phyloP scores from a whole-genome alignment of 495 filamentous ascomycete genomes.

The Neurospora pannonica region DNA sequence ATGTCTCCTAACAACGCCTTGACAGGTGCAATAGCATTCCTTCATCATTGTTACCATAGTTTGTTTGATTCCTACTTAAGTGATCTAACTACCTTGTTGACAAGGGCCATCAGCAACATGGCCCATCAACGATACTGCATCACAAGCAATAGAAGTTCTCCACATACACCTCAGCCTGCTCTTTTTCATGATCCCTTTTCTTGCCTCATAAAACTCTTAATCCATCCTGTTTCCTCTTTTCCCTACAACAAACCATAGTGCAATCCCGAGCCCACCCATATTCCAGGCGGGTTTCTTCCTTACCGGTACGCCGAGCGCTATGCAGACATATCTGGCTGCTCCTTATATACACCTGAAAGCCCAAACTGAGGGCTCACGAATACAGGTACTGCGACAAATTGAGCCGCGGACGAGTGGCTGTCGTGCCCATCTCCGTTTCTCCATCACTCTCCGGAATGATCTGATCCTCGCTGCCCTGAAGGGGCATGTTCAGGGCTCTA shows the following conservation, averaged over 20 bases:
- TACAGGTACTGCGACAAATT: constrained; percentile 50
- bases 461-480: constrained; percentile 64
- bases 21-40: not conserved
- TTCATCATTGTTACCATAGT: not conserved
- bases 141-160: not conserved
- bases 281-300: not conserved
- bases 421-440: constrained; percentile 35
- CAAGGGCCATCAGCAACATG: not conserved
- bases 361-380: constrained; percentile 15
- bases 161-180: not conserved
- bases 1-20: not conserved
- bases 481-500: constrained; percentile 24
- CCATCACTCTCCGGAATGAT: constrained; percentile 63
- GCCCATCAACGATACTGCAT: not conserved
- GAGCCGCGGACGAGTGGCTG: constrained; percentile 19
- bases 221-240: not conserved
- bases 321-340: constrained; percentile 7
- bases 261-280: not conserved
- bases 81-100: not conserved
- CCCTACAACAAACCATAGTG: not conserved
- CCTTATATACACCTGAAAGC: not conserved
- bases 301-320: constrained; percentile 15
- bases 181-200: not conserved
- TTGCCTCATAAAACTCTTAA: not conserved
- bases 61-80: not conserved